Base-by-base conservation (phyloP, 805 yeast genomes). In the Saturnispora silvae region DNA sequence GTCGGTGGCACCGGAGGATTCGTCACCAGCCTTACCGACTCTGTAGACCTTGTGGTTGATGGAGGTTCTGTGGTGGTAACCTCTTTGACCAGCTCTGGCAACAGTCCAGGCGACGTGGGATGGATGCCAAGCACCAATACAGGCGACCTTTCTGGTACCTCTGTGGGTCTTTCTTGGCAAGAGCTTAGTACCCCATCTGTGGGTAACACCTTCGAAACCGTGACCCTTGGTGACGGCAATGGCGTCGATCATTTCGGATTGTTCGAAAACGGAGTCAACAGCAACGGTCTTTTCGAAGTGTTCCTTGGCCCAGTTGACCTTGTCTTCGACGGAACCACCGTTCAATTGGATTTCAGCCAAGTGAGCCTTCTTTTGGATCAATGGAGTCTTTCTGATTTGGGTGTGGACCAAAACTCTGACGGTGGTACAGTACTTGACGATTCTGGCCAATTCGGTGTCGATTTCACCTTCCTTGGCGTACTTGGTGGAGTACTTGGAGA, bases 71-170 rank as follows among this genome's bases (percentile, higher is more conserved):
- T 86, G 95, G 75, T 92, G 98, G 95, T 82, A 92, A 84, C 99
- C 99, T 76, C 80, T 84, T 79, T 92, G 98, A 89, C 99, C 99
- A 64, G 98, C 96, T 74, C 99, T 85, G 62, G 98, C 97, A 71
- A 92, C 99, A 64, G 97, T 84, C 95, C 95, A 89, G 72, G 78
- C 75, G 68, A 92, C 99, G 79, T 86, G 95, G 76, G 95, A 81
- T 70, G 99, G 99, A 77, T 92, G 98, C 99, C 99, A 92, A 67
- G 99, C 96, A 81, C 99, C 99, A 64, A 92, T 92, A 85, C 99
- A 92, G 65, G 98, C 99, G 73, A 92, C 99, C 85, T 92, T 92
- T 81, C 99, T 86, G 68, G 89, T 77, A 89, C 99, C 99, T 83
- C 97, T 87, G 74, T 92, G 99, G 69, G 99, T 92, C 94, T 92